Conservation (phyloP, 208 protist genomes). For the Trypanosoma rangeli region DNA sequence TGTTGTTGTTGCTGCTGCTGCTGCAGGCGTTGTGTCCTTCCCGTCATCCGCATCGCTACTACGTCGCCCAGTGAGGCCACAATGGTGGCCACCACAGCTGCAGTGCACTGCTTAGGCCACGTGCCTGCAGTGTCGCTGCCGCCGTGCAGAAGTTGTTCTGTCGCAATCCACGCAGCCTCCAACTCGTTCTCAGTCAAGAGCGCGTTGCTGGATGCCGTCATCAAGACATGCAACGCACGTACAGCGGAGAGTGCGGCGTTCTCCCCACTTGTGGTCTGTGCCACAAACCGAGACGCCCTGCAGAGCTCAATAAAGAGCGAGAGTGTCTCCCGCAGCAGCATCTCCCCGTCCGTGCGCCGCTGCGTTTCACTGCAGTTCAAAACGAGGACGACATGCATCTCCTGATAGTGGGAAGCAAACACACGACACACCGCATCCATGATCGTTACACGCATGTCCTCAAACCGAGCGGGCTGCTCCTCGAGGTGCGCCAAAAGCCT, state of each 20-base stretch:
- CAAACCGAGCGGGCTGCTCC: slow-evolving; percentile 37
- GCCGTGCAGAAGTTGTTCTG: slow-evolving; percentile 44
- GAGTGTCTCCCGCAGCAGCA: slow-evolving; percentile 7
- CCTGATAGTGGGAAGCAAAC: slow-evolving; percentile 49
- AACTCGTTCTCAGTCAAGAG: slow-evolving; percentile 45
- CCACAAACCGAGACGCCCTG: slow-evolving; percentile 42
- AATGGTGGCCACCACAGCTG: slow-evolving; percentile 42
- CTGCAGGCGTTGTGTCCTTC: background rate
- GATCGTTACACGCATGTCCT: slow-evolving; percentile 55
- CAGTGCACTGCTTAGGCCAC: slow-evolving; percentile 45
- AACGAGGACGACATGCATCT: slow-evolving; percentile 31
- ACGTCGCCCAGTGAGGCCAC: slow-evolving; percentile 57
- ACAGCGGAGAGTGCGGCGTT: slow-evolving; percentile 48
- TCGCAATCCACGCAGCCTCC: slow-evolving; percentile 43
- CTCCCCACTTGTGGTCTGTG: slow-evolving; percentile 46
- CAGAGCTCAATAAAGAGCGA: slow-evolving; percentile 45
- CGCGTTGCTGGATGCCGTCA: background rate
- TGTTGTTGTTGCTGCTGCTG: background rate
- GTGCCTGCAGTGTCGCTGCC: slow-evolving; percentile 29
- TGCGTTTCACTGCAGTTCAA: background rate
- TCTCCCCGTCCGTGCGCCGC: slow-evolving; percentile 1
- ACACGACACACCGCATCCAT: slow-evolving; percentile 58
- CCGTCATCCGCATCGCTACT: slow-evolving; percentile 5
- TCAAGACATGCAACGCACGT: slow-evolving; percentile 48
- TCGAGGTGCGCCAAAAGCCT: slow-evolving; percentile 23